phyloP scores from a whole-genome alignment of 208 protist species.

The Crithidia thermophila region DNA sequence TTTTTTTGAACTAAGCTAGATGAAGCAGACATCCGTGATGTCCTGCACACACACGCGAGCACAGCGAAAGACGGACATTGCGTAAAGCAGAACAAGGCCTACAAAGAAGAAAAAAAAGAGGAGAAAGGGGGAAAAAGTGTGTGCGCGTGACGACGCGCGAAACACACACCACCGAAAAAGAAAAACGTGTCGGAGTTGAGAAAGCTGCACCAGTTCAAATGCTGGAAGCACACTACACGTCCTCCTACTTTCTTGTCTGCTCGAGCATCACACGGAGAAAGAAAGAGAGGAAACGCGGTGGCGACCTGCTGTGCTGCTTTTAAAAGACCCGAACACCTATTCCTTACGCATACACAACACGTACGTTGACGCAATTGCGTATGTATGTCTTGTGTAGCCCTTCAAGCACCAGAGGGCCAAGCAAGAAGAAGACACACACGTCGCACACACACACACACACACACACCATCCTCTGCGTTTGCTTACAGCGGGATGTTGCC shows the following conservation, averaged over 20 bases:
- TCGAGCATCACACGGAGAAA: too few relatives aligned
- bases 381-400: too few relatives aligned
- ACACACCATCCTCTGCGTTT: background rate
- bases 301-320: too few relatives aligned
- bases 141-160: background rate
- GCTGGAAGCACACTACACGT: too few relatives aligned
- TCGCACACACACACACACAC: background rate
- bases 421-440: background rate
- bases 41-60: constrained; percentile 4
- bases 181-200: too few relatives aligned
- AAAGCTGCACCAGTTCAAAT: too few relatives aligned
- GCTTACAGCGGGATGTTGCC: constrained; percentile 96
- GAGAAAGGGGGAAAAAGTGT: background rate
- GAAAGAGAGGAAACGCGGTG: too few relatives aligned
- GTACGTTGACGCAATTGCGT: too few relatives aligned
- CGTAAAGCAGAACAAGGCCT: background rate
- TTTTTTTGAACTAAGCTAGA: background rate
- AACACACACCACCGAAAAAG: background rate
- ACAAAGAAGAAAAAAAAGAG: constrained; percentile 22
- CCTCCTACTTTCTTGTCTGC: too few relatives aligned
- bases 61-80: background rate
- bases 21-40: constrained; percentile 3
- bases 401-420: background rate
- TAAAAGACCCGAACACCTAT: too few relatives aligned
- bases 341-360: too few relatives aligned